Percentiles rank a stretch among this genome's conserved stretches.
These are phyloP conservation scores for Trichosporon coremiiforme DNA, from an alignment of 1,284 basidiomycete species.

Conservation along the genomic window DNA sequence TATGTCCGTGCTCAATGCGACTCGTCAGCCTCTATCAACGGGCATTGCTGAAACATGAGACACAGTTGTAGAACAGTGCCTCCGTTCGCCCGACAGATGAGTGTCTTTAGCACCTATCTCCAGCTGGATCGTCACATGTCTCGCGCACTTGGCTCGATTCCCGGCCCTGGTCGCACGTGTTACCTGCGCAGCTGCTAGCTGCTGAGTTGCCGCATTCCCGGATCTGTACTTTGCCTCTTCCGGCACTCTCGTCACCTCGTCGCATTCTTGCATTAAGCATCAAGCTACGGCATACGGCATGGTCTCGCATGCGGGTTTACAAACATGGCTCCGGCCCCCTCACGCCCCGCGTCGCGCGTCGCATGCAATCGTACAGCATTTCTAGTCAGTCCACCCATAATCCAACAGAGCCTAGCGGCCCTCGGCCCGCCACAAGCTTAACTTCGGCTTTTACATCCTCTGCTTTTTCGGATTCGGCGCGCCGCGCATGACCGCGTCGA, in stretches of 20 bases:
- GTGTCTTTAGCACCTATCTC: too few relatives aligned
- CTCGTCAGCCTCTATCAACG: background rate
- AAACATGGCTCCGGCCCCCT: constrained; percentile 11
- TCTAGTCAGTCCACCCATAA: too few relatives aligned
- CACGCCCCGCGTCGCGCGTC: too few relatives aligned
- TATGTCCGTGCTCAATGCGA: background rate
- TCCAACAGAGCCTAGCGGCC: too few relatives aligned
- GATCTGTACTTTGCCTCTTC: background rate
- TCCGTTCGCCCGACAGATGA: too few relatives aligned
- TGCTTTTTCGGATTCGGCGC: constrained; percentile 25
- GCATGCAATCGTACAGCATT: background rate
- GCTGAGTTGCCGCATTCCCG: too few relatives aligned
- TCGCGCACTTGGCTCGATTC: too few relatives aligned
- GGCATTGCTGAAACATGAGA: too few relatives aligned
- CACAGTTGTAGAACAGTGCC: too few relatives aligned
- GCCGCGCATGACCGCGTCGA: constrained; percentile 38
- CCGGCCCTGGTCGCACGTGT: too few relatives aligned
- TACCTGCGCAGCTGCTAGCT: too few relatives aligned
- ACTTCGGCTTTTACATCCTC: constrained; percentile 9
- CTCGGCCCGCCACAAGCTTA: too few relatives aligned
- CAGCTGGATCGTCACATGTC: background rate
- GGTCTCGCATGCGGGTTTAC: background rate
- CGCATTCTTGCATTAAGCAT: background rate
- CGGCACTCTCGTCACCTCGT: background rate
- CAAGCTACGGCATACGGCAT: background rate